A percentile compares a stretch with the other conserved stretches of the same genome.
Evolutionary conservation across 1,284 basidiomycete genomes (phyloP).

Genomic region (Tylopilus orsonianus): DNA sequence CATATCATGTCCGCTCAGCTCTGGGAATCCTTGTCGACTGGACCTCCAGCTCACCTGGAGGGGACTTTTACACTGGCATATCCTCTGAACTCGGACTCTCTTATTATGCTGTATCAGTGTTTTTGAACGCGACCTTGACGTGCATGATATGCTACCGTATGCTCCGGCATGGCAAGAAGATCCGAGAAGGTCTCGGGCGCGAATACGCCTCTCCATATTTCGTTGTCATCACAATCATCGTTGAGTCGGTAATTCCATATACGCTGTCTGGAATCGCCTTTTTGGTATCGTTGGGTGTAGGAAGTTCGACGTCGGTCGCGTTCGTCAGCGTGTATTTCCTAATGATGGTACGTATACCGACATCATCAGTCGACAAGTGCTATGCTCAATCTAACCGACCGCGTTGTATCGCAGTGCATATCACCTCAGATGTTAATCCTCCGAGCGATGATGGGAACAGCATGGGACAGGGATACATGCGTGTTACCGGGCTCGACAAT

Average conservation of each 20-base stretch:
- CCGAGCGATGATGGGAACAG: slow-evolving; percentile 8
- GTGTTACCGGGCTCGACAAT: neutral
- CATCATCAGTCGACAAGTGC: no score
- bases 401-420: slow-evolving; percentile 29
- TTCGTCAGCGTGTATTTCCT: no score
- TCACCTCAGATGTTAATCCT: slow-evolving; percentile 26
- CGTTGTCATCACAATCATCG: slow-evolving; percentile 1
- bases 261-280: no score
- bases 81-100: neutral
- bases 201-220: slow-evolving; percentile 15
- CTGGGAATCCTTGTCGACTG: slow-evolving; percentile 12
- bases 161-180: neutral
- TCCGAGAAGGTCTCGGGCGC: neutral
- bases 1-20: slow-evolving; percentile 1
- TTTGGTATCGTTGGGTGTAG: no score
- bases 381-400: no score
- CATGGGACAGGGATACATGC: slow-evolving; percentile 5
- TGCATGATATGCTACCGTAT: neutral
- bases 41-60: neutral
- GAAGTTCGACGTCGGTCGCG: no score
- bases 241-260: no score
- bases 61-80: neutral
- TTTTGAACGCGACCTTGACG: neutral
- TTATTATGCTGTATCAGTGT: neutral
- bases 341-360: no score